Evolutionary conservation across 768 basidiomycete species (phyloP).

Genomic region (Trametes cinnabarina): DNA sequence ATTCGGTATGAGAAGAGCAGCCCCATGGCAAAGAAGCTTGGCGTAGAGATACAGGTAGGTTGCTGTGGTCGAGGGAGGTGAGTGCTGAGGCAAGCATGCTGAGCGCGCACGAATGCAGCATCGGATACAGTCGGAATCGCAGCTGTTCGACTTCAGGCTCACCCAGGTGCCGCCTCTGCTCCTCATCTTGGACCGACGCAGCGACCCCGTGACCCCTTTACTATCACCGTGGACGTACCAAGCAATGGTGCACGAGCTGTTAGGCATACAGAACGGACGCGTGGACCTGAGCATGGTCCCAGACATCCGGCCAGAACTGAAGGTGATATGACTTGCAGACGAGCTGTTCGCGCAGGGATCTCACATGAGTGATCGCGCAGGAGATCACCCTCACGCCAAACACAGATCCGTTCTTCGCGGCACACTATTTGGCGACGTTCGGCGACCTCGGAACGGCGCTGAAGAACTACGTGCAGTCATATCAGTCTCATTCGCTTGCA

Average conservation of each 20-base stretch:
- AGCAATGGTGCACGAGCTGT: conserved; percentile 96
- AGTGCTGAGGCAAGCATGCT: conserved; percentile 7
- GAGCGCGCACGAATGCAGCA: conserved; percentile 44
- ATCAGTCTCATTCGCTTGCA: conserved; percentile 79
- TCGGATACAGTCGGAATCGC: conserved; percentile 73
- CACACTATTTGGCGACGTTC: conserved; percentile 88
- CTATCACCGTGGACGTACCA: conserved; percentile 99
- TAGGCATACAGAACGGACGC: conserved; percentile 92
- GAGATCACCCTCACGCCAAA: conserved; percentile 91
- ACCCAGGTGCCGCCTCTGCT: conserved; percentile 87
- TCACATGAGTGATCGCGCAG: conserved; percentile 39
- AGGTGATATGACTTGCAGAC: conserved; percentile 46
- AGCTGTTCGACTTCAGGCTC: conserved; percentile 88
- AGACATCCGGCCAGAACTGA: conserved; percentile 82
- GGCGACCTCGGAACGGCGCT: conserved; percentile 93
- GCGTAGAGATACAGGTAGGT: conserved; percentile 77
- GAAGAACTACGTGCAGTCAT: conserved; percentile 90
- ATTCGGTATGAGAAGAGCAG: conserved; percentile 95
- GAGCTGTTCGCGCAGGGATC: background rate
- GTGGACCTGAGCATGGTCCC: conserved; percentile 83
- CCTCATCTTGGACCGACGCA: conserved; percentile 90
- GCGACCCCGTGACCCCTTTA: conserved; percentile 95
- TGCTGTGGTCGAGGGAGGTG: background rate
- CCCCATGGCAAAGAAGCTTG: conserved; percentile 86
- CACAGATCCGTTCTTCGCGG: conserved; percentile 92